phyloP scores from a whole-genome alignment of 345 rosid genomes.

The Salix koriyanagi region DNA sequence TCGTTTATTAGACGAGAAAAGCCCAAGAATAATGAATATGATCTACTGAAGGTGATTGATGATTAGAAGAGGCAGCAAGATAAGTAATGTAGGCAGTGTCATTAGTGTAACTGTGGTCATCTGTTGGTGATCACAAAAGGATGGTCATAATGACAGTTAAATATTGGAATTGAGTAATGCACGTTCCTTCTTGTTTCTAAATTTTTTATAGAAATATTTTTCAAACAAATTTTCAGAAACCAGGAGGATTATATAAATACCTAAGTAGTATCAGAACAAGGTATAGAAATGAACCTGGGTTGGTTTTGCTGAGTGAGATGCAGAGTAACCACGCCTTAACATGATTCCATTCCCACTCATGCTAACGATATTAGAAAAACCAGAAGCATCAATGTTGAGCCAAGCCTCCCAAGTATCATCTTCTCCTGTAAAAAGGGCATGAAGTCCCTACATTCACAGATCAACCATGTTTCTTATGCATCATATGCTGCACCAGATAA shows the following conservation, averaged over 20 bases:
- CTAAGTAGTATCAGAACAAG: background rate
- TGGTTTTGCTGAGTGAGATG: conserved; percentile 64
- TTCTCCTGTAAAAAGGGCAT: conserved; percentile 90
- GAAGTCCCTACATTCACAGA: conserved; percentile 66
- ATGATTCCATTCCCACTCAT: conserved; percentile 68
- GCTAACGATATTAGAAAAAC: conserved; percentile 61
- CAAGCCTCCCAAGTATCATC: conserved; percentile 97
- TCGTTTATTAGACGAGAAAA: background rate
- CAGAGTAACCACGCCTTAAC: conserved; percentile 88
- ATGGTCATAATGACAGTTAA: background rate
- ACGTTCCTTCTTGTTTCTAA: background rate
- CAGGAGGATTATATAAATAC: background rate
- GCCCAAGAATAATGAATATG: background rate
- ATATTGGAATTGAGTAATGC: background rate
- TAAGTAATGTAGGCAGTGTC: background rate
- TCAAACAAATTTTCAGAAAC: background rate
- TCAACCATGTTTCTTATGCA: conserved; percentile 8
- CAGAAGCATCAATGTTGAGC: conserved; percentile 78
- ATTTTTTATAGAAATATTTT: background rate
- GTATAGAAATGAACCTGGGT: conserved; percentile 57
- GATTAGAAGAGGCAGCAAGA: background rate
- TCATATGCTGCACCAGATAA: conserved; percentile 7
- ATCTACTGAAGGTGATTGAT: background rate
- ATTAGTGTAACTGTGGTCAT: background rate
- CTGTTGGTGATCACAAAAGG: background rate